These are phyloP conservation scores for Claviceps paspali DNA, from an alignment of 2,329 filamentous ascomycete species.

Conservation along the genomic window DNA sequence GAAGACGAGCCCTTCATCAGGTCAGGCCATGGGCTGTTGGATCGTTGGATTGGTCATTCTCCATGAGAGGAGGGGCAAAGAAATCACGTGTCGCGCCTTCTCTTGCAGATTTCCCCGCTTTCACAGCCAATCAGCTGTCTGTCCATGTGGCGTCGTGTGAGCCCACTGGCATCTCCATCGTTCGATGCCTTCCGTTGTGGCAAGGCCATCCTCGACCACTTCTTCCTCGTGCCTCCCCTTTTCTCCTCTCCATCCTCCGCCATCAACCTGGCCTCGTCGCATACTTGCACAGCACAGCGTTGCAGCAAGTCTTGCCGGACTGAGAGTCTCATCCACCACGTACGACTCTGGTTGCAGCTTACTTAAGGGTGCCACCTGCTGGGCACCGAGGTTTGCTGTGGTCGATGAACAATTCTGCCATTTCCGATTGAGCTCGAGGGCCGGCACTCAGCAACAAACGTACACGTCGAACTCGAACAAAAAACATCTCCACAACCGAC, in stretches of 20 bases:
- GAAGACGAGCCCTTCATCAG: background rate
- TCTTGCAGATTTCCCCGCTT: slow-evolving; percentile 13
- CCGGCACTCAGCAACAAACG: slow-evolving; percentile 4
- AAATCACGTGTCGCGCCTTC: slow-evolving; percentile 5
- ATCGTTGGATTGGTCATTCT: no score
- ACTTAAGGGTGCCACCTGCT: background rate
- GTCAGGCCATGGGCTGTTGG: no score
- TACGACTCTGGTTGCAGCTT: background rate
- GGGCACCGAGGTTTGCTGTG: slow-evolving; percentile 6
- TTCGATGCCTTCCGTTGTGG: slow-evolving; percentile 8
- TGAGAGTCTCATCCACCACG: background rate
- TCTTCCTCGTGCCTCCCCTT: background rate
- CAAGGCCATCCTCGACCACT: no score
- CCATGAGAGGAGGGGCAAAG: no score
- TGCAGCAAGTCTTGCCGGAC: slow-evolving; percentile 4
- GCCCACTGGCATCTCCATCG: slow-evolving; percentile 9
- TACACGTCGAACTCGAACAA: slow-evolving; percentile 1
- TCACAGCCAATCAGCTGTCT: slow-evolving; percentile 15
- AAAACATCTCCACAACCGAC: slow-evolving; percentile 5
- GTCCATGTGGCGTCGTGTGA: slow-evolving; percentile 6
- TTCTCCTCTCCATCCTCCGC: background rate
- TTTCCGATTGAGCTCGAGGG: slow-evolving; percentile 11
- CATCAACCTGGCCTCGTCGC: slow-evolving; percentile 1
- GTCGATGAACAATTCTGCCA: slow-evolving; percentile 12
- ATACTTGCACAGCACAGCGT: slow-evolving; percentile 1